Percentiles rank a stretch among this genome's conserved stretches.
phyloP scores from a whole-genome alignment of 2,329 filamentous ascomycete species.

The Neoscytalidium dimidiatum region DNA sequence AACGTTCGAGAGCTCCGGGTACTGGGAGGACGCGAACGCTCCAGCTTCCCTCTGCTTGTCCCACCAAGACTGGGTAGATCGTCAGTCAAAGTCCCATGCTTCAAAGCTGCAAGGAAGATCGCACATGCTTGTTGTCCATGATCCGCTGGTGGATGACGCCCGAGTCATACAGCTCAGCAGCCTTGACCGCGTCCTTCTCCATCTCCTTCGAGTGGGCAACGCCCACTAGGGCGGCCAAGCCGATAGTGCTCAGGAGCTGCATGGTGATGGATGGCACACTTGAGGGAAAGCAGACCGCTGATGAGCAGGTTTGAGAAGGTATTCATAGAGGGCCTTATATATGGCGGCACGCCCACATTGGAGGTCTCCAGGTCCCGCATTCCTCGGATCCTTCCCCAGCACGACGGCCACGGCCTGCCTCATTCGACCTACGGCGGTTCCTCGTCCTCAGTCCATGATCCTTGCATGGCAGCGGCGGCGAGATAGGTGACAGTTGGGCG shows the following conservation, averaged over 20 bases:
- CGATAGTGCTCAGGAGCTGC: constrained; percentile 9
- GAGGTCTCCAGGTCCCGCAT: neutral
- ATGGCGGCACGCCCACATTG: neutral
- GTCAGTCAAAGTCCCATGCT: constrained; percentile 26
- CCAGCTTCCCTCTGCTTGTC: constrained; percentile 36
- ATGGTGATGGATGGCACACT: constrained; percentile 6
- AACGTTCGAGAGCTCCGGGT: constrained; percentile 35
- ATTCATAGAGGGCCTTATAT: neutral
- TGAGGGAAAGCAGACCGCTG: neutral
- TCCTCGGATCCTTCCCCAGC: neutral
- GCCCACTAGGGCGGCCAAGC: constrained; percentile 34
- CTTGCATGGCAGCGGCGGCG: neutral
- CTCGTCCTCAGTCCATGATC: neutral
- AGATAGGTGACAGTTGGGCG: neutral
- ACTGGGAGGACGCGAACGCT: constrained; percentile 36
- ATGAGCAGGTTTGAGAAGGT: neutral
- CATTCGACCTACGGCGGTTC: neutral
- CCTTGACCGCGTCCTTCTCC: constrained; percentile 36
- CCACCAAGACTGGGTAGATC: constrained; percentile 37
- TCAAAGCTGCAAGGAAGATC: neutral
- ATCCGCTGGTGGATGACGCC: constrained; percentile 40
- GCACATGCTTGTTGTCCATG: constrained; percentile 34
- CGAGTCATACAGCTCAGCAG: constrained; percentile 40
- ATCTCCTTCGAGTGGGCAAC: constrained; percentile 32
- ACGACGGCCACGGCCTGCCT: neutral